phyloP scores from a whole-genome alignment of 2,329 filamentous ascomycete species.

The Dothistroma septosporum region DNA sequence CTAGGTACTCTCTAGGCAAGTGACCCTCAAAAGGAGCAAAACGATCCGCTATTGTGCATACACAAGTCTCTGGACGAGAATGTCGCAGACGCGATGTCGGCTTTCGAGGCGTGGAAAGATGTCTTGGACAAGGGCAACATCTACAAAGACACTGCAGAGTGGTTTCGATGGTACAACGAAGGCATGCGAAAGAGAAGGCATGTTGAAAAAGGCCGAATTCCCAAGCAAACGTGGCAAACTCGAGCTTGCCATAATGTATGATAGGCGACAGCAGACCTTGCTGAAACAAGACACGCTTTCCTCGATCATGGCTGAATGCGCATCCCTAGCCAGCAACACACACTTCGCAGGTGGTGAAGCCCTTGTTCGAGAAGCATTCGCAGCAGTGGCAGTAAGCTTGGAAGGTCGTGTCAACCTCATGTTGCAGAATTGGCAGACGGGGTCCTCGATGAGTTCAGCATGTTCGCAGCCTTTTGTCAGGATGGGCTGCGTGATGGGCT shows the following conservation, averaged over 20 bases:
- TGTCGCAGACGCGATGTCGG: too few species aligned
- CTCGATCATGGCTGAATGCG: not conserved
- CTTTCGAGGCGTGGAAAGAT: too few species aligned
- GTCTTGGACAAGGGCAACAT: too few species aligned
- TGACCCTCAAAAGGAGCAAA: not conserved
- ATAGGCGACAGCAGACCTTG: not conserved
- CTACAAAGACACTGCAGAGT: not conserved
- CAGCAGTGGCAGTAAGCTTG: not conserved
- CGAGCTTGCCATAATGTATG: not conserved
- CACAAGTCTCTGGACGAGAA: too few species aligned
- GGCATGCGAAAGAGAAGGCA: not conserved
- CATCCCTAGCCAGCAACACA: not conserved
- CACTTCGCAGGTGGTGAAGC: not conserved
- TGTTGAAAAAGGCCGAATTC: not conserved
- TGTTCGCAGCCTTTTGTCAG: not conserved
- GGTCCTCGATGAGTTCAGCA: not conserved
- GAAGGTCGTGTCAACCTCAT: not conserved
- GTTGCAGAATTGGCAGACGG: not conserved
- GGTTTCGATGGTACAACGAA: not conserved
- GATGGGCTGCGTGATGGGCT: not conserved
- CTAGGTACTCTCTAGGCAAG: not conserved
- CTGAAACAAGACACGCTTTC: not conserved
- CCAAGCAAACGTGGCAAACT: not conserved
- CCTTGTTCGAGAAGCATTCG: not conserved
- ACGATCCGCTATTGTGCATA: not conserved